A percentile compares a stretch with the other conserved stretches of the same genome.
Conservation (phyloP, 108 stramenopile species). For the Cylindrotheca closterium region DNA sequence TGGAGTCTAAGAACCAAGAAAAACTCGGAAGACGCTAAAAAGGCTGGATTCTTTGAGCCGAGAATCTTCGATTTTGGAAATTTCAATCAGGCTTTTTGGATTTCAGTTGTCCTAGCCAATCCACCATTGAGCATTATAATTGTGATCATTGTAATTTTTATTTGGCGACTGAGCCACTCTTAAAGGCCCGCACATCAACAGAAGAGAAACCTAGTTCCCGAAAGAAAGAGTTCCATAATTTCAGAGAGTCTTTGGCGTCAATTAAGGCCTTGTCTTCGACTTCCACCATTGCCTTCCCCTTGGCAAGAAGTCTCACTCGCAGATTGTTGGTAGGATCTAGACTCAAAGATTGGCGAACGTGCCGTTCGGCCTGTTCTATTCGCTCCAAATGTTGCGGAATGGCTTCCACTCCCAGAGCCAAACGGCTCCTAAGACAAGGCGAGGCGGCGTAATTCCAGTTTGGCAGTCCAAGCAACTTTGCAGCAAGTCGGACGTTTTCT, state of each 20-base stretch:
- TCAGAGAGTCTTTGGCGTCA: background rate
- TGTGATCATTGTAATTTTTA: too few species aligned
- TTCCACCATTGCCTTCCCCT: constrained; percentile 73
- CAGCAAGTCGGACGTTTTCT: constrained; percentile 63
- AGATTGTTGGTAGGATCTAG: constrained; percentile 51
- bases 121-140: too few species aligned
- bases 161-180: constrained; percentile 49
- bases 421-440: constrained; percentile 88
- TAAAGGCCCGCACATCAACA: constrained; percentile 40
- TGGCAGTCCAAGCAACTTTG: constrained; percentile 72
- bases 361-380: constrained; percentile 70
- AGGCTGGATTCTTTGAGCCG: too few species aligned
- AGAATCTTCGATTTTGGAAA: too few species aligned
- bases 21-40: too few species aligned
- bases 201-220: constrained; percentile 41
- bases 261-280: constrained; percentile 38
- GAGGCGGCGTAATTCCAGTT: constrained; percentile 93
- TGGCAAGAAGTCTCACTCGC: constrained; percentile 64
- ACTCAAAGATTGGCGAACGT: constrained; percentile 44
- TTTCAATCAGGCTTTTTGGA: too few species aligned
- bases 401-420: constrained; percentile 89
- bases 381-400: constrained; percentile 64
- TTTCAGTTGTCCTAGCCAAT: too few species aligned
- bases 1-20: too few species aligned
- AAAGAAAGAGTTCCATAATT: constrained; percentile 26